phyloP scores from a whole-genome alignment of 495 filamentous ascomycete species.

The Pyrenopolyporus hunteri region DNA sequence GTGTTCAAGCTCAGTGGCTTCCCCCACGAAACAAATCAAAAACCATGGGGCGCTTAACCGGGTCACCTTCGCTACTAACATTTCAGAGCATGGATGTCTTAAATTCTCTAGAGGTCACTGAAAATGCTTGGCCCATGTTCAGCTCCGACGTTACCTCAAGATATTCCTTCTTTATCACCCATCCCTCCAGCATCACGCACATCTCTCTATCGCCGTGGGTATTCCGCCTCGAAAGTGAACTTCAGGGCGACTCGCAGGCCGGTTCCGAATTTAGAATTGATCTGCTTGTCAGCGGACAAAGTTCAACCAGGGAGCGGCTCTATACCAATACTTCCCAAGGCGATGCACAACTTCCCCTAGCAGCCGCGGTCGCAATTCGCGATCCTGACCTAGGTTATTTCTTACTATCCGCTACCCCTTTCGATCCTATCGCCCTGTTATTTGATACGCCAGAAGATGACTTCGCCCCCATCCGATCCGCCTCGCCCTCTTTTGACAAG shows the following conservation, averaged over 20 bases:
- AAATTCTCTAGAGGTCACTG: constrained; percentile 53
- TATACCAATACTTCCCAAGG: constrained; percentile 52
- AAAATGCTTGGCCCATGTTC: constrained; percentile 73
- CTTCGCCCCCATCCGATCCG: constrained; percentile 41
- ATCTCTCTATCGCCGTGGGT: constrained; percentile 78
- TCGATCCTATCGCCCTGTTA: constrained; percentile 66
- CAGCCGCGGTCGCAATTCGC: constrained; percentile 67
- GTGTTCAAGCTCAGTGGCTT: constrained; percentile 85
- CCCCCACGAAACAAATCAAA: constrained; percentile 60
- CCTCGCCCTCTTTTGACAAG: constrained; percentile 44
- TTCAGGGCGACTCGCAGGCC: constrained; percentile 65
- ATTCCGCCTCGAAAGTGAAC: constrained; percentile 75
- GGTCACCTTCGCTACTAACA: constrained; percentile 50
- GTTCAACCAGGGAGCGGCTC: constrained; percentile 65
- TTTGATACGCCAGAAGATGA: constrained; percentile 69
- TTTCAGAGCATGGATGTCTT: constrained; percentile 68
- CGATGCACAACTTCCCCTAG: constrained; percentile 53
- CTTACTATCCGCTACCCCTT: constrained; percentile 70
- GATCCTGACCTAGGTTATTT: constrained; percentile 81
- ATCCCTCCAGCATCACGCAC: constrained; percentile 69
- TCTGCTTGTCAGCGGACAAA: constrained; percentile 67
- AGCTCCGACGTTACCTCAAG: constrained; percentile 72
- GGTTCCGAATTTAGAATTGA: constrained; percentile 77
- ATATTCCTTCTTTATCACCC: constrained; percentile 81
- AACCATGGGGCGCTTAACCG: constrained; percentile 42